Evolutionary conservation across 2,329 filamentous ascomycete genomes (phyloP), one percentile per base, ranked within the genome.

Genomic region (Pseudogymnoascus sp.): DNA sequence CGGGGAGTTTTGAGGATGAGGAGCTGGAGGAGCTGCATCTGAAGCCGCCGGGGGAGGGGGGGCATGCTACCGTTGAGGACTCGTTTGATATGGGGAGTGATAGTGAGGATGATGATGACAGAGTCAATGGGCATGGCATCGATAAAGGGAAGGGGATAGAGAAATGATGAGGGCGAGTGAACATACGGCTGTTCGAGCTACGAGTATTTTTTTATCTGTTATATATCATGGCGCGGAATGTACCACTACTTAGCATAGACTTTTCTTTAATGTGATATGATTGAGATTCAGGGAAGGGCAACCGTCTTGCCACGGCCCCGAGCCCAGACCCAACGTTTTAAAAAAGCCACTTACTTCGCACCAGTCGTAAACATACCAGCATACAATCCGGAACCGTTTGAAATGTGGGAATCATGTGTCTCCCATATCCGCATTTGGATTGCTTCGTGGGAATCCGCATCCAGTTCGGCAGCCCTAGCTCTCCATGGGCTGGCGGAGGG

Each of bases 1-100:
- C 84, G 0, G 83, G 79, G 2, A 85, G 87, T 68, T 88, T 88
- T 69, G 85, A 88, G 67, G 86, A 88, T 76, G 84, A 79, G 67
- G 84, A 87, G 72, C 74, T 88, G 46, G 85, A 88, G 64, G 83
- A 87, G 65, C 73, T 88, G 40, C 82, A 85, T 66, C 67, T 73
- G 13, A 60, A 63, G 50, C 71, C 70, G 7, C 70, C 71, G n/a
- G 70, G 68, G 10, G 70, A 73, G 61, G 68, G 70, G 61, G 68
- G 69, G 46, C 73, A 74, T 23, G 76, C 78, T 15, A 19, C 50
- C 0, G 50, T 33, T 15, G 59, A 60, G 46, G 77, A 79, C 63
- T 78, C 78, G 67, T 88, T 88, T 71, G 82, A 79, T 63, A 75
- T 86, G 7, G 85, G 83, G 17, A 82, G 77, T 17, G 83, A 79